These are phyloP conservation scores for Dictyostelium brefeldianum DNA, from an alignment of 78 protist genomes.

Conservation along the genomic window DNA sequence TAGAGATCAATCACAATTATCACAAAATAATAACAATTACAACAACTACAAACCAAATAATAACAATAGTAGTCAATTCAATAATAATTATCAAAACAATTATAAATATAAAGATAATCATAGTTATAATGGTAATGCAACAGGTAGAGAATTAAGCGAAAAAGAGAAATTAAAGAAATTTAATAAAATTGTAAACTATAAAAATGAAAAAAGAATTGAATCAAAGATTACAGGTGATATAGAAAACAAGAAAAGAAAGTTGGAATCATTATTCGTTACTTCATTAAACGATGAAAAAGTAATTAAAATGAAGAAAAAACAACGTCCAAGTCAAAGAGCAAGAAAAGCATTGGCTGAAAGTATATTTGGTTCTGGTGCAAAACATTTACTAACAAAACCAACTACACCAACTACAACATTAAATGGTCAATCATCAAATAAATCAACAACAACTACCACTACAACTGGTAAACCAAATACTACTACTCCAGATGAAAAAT, in stretches of 20 bases:
- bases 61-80: neutral
- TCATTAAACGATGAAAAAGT: constrained; percentile 10
- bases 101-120: neutral
- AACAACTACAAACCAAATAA: neutral
- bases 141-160: neutral
- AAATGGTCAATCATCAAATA: neutral
- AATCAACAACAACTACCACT: neutral
- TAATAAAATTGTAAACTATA: neutral
- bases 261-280: constrained; percentile 26
- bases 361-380: constrained; percentile 28
- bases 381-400: neutral
- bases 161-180: constrained; percentile 13
- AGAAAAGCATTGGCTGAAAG: constrained; percentile 28
- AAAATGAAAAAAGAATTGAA: neutral
- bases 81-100: neutral
- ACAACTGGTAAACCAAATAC: neutral
- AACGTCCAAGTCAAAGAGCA: constrained; percentile 22
- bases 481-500: neutral
- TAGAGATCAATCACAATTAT: neutral
- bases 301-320: constrained; percentile 5
- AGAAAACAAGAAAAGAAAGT: constrained; percentile 11
- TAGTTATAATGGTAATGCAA: neutral
- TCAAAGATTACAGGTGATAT: neutral
- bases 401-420: neutral
- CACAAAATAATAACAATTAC: neutral